Base-by-base conservation (phyloP, 1,284 basidiomycete species). In the Ustilago trichophora region DNA sequence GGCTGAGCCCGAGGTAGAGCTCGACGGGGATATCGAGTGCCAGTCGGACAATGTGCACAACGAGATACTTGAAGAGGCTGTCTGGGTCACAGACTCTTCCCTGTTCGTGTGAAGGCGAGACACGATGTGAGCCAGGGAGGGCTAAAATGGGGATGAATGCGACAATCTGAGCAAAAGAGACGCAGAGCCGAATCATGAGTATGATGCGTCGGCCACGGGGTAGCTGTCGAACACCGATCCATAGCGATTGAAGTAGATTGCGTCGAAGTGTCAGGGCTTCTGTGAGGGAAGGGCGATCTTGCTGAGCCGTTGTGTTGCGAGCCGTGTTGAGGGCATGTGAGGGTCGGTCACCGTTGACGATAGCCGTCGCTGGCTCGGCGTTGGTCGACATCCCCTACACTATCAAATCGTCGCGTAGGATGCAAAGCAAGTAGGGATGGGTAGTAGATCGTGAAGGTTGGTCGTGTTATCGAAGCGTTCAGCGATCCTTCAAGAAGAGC, bases 41-140 rank as follows among this genome's bases (percentile, higher is more conserved):
- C 4, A 77, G 56, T 10, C 75, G 53, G 26, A 69, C 46, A 21
- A 66, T 52, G 54, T 77, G 72, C 10, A 77, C 57, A 18, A 67
- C 35, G 11, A 77, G 53, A 18, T 67, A 77, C 37, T 73, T 72
- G 63, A 74, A 75, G 35, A 77, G 63, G 25, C 60, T 57, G 48
- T 68, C 58, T 1, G 72, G 72, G 25, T 68, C 34, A 51, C 72
- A 74, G 11, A 60, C 51, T 15, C 52, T 31, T 18, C 46, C 59
- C 9, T 37, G 12, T 38, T 57, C 44, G 35, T 59, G 49, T 0
- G 57, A 53, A 15, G 45, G 42, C 5, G 57, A 57, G 29, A 47
- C 36, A 27, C 55, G 52, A 16, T 55, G 53, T 10, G 62, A 59
- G 31, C 46, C 53, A 6, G 52, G 62, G 5, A 65, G 51, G 16